phyloP scores from a whole-genome alignment of 1,139 yeast genomes.

The Candida frijolesensis region DNA sequence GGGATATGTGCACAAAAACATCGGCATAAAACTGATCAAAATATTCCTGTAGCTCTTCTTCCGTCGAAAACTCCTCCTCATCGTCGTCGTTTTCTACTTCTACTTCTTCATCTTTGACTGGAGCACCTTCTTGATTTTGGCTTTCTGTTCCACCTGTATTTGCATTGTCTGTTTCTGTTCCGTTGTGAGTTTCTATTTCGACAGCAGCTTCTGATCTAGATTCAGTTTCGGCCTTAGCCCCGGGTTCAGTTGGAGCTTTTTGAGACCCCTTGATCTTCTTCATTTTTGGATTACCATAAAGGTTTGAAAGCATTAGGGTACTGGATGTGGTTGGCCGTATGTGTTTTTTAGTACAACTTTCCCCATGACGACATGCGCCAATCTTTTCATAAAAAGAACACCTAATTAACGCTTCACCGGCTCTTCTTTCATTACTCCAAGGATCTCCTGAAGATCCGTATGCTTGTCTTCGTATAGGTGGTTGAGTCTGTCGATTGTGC shows the following conservation, averaged over 20 bases:
- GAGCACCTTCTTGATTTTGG: not conserved
- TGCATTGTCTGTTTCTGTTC: not conserved
- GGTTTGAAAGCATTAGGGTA: constrained; percentile 67
- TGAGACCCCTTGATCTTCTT: constrained; percentile 14
- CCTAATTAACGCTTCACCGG: constrained; percentile 3
- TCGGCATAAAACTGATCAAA: constrained; percentile 76
- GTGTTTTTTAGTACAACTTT: constrained; percentile 80
- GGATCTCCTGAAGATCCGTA: not conserved
- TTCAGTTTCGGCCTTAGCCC: not conserved
- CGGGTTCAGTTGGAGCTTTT: not conserved
- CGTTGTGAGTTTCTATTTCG: not conserved
- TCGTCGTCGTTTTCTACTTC: constrained; percentile 12
- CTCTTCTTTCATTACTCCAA: not conserved
- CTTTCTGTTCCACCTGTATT: not conserved
- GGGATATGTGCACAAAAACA: constrained; percentile 66
- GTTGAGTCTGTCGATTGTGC: not conserved
- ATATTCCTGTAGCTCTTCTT: constrained; percentile 48
- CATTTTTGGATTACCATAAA: constrained; percentile 67
- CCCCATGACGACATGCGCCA: constrained; percentile 95
- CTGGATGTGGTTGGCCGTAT: constrained; percentile 67
- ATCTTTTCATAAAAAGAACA: constrained; percentile 73
- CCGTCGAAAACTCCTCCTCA: constrained; percentile 19
- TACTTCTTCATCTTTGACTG: not conserved
- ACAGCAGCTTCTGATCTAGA: not conserved
- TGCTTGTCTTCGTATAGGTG: not conserved